These are phyloP conservation scores for Ceratopteris richardii DNA, from an alignment of 75 land plant genomes.

Conservation along the genomic window DNA sequence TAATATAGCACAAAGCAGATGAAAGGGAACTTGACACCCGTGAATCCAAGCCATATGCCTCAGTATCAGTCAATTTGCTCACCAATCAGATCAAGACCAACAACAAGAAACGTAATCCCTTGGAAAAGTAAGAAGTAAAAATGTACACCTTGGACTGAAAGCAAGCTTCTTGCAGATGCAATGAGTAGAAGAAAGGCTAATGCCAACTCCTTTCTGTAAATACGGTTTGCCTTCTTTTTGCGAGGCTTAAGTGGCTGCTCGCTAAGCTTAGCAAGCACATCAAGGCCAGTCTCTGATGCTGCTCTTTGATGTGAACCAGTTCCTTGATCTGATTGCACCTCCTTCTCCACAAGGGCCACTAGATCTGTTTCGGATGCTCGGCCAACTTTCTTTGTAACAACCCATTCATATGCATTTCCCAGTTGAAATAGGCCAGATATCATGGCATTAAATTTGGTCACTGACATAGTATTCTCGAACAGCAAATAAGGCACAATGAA, in stretches of 20 bases:
- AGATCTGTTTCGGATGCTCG: slow-evolving; percentile 78
- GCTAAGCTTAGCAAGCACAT: slow-evolving; percentile 31
- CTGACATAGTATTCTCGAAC: slow-evolving; percentile 91
- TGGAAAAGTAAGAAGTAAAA: slow-evolving; percentile 76
- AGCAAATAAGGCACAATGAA: slow-evolving; percentile 77
- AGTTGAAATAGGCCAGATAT: slow-evolving; percentile 80
- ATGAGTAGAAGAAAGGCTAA: slow-evolving; percentile 64
- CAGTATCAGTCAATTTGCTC: slow-evolving; percentile 46
- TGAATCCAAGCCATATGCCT: too few relatives aligned
- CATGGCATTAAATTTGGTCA: slow-evolving; percentile 89
- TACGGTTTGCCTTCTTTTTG: slow-evolving; percentile 49
- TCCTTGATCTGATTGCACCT: slow-evolving; percentile 9
- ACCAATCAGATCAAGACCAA: slow-evolving; percentile 58
- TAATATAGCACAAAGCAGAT: too few relatives aligned
- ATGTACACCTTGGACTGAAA: slow-evolving; percentile 69
- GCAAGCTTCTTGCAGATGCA: slow-evolving; percentile 61
- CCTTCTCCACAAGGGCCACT: slow-evolving; percentile 27
- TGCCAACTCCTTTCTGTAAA: slow-evolving; percentile 74
- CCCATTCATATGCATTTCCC: too few relatives aligned
- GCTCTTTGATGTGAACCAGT: slow-evolving; percentile 26
- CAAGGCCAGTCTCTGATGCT: slow-evolving; percentile 50
- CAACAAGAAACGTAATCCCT: slow-evolving; percentile 53
- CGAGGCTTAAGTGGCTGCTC: slow-evolving; percentile 12
- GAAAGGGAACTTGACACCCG: too few relatives aligned
- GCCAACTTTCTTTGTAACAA: slow-evolving; percentile 77